A percentile compares a stretch with the other conserved stretches of the same genome.
Evolutionary conservation across 495 filamentous ascomycete genomes (phyloP).

Genomic region (Penicillium tannophilum): DNA sequence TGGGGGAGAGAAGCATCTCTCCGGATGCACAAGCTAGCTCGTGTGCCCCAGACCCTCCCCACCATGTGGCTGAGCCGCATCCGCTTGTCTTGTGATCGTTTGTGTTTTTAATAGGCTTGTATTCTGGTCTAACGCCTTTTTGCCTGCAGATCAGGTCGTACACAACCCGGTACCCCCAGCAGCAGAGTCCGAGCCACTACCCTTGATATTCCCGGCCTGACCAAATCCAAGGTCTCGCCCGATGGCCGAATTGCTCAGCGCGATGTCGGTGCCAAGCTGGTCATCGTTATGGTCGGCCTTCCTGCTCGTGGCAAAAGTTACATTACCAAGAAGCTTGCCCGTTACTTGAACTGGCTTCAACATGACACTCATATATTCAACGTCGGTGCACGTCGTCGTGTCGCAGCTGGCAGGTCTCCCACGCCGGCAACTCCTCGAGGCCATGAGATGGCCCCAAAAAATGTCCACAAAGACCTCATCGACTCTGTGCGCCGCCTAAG

Average conservation of each 20-base stretch:
- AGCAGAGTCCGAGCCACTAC: constrained; percentile 74
- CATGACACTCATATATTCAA: constrained; percentile 97
- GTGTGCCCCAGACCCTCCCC: neutral
- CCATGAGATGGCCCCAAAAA: constrained; percentile 26
- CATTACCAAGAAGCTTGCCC: constrained; percentile 94
- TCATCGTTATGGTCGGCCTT: constrained; percentile 97
- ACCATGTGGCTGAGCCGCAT: constrained; percentile 7
- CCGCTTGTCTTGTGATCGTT: constrained; percentile 15
- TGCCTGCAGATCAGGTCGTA: constrained; percentile 16
- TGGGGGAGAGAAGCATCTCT: constrained; percentile 1
- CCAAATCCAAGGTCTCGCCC: constrained; percentile 88
- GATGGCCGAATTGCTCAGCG: constrained; percentile 90
- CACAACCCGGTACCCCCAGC: constrained; percentile 51
- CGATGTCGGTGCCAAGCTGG: constrained; percentile 92
- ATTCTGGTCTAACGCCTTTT: constrained; percentile 15
- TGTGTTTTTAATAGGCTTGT: constrained; percentile 4
- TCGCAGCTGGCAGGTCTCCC: constrained; percentile 65
- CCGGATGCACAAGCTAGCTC: constrained; percentile 11
- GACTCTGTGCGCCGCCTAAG: constrained; percentile 49
- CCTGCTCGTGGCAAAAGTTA: constrained; percentile 96
- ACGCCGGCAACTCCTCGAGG: constrained; percentile 31
- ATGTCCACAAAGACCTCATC: constrained; percentile 44
- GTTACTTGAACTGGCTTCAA: constrained; percentile 96
- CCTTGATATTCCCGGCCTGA: constrained; percentile 85
- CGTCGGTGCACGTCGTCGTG: constrained; percentile 85